Base-by-base conservation (phyloP, 768 basidiomycete genomes). In the Hypholoma fasciculare region DNA sequence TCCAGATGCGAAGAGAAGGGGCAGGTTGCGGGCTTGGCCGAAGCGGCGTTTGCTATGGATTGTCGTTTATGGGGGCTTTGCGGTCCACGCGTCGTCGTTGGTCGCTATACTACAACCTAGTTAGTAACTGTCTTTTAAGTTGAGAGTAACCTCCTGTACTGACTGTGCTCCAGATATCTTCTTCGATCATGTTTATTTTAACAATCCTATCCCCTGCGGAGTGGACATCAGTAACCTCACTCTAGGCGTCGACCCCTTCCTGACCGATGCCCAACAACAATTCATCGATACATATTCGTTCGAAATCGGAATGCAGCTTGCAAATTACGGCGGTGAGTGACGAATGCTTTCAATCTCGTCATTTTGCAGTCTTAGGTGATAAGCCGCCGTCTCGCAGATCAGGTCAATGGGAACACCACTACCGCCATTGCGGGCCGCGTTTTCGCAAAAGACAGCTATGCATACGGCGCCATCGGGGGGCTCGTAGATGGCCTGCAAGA, bases 31-130 rank as follows among this genome's bases (percentile, higher is more conserved):
- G 40, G 7, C 40, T 17, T 42, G 40, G 40, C 40, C 16, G 23
- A 19, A 20, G 12, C 9, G 11, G 17, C 20, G 56, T 13, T 43
- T 59, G 17, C 30, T 48, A 0, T 40, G 51, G 23, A 2, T 54
- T n/a, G 27, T 48, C 2, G 19, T 38, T 7, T 59, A 59, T 30
- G 20, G 19, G 4, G 58, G 58, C 14, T 40, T 59, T 12, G 39
- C 47, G 4, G 26, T 54, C 39, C 58, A 59, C 30, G 48, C 52
- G 14, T 47, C 58, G 3, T 59, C 58, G 14, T 40, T 59, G 14
- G 58, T 59, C 27, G 52, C 58, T 13, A 59, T 59, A 54, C 52
- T 59, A 2, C 58, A 59, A 13, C 52, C 52, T 17, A 1, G 58
- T 59, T 42, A 40, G 48, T 26, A 1, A 27, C 8, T 49, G 11